Evolutionary conservation across 805 yeast genomes (phyloP), one percentile per base, ranked within the genome.

Genomic region (Candida sphagnicola): DNA sequence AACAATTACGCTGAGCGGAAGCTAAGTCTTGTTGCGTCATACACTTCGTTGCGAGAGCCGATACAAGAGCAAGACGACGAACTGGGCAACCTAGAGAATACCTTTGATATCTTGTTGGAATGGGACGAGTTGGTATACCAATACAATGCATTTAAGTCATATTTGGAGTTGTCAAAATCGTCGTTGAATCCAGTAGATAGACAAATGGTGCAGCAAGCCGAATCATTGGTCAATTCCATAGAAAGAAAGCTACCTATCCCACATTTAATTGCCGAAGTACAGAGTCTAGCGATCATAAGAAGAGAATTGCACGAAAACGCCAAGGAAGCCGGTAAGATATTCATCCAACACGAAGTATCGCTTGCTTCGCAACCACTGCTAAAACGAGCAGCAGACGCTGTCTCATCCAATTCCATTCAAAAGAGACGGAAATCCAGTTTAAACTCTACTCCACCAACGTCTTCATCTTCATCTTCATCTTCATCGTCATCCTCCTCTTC

Each of bases 221-320:
- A 46, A 13, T 31, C 39, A 19, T 41, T 49, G 8, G 43, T 45
- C 18, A 42, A 39, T 3, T 32, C 42, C 16, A 32, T 58, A 26
- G 64, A 57, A 44, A 48, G 46, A 23, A 45, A 43, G 35, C 38
- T 61, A 17, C 57, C 56, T 15, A 37, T 57, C 10, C 49, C 53
- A 3, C 51, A 49, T n/a, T 39, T 61, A 23, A 39, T 44, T 29
- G 45, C 44, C 8, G 46, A 32, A 28, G 44, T 48, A 8, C 60
- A 53, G 6, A 50, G 40, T 16, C 44, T 62, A 31, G 52, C 59
- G 4, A 55, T 54, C n/a, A 42, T 59, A 18, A 48, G 67, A 35
- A 48, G 65, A 14, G 56, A 54, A 30, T 44, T 57, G 13, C 41
- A 40, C 29, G 64, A 60, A 26, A 62, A 54, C 35, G 65, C 67